These are phyloP conservation scores for Mortierella sp. DNA, from an alignment of 371 early-diverging fungal species.

Conservation along the genomic window DNA sequence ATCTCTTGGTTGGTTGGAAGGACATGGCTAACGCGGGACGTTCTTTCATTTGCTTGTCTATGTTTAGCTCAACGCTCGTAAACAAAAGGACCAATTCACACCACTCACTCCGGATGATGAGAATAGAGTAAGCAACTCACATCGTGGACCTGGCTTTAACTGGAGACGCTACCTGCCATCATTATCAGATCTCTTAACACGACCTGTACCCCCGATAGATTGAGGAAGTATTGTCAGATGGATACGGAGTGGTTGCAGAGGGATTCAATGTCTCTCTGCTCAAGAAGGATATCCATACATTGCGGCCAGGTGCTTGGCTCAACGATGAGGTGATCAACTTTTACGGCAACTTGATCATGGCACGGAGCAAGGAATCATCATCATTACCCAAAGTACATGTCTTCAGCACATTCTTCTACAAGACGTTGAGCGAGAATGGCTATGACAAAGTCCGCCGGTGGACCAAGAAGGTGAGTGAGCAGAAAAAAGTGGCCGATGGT, in stretches of 20 bases:
- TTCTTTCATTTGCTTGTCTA: too few species aligned
- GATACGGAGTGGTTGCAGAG: conserved; percentile 55
- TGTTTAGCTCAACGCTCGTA: conserved; percentile 26
- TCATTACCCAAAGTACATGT: conserved; percentile 73
- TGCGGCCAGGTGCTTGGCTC: conserved; percentile 85
- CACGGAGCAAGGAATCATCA: conserved; percentile 62
- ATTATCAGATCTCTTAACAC: neutral
- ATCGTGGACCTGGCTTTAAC: neutral
- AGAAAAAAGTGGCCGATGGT: too few species aligned
- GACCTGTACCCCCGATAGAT: conserved; percentile 28
- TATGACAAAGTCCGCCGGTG: conserved; percentile 84
- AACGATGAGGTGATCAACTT: conserved; percentile 96
- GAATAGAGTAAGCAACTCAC: conserved; percentile 21
- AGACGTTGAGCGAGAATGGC: conserved; percentile 73
- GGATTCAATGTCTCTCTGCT: conserved; percentile 71
- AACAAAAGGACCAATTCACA: conserved; percentile 22
- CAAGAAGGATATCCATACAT: conserved; percentile 74
- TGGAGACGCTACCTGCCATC: neutral
- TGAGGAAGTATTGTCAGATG: conserved; percentile 43
- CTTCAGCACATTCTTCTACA: conserved; percentile 92
- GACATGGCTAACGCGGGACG: too few species aligned
- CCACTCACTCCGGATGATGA: conserved; percentile 56
- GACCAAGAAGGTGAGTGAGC: conserved; percentile 74
- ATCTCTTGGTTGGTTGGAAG: too few species aligned
- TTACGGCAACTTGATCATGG: conserved; percentile 81